Base-by-base conservation (phyloP, 225 moss, liverwort and hornwort genomes). In the Anthoceros angustus region DNA sequence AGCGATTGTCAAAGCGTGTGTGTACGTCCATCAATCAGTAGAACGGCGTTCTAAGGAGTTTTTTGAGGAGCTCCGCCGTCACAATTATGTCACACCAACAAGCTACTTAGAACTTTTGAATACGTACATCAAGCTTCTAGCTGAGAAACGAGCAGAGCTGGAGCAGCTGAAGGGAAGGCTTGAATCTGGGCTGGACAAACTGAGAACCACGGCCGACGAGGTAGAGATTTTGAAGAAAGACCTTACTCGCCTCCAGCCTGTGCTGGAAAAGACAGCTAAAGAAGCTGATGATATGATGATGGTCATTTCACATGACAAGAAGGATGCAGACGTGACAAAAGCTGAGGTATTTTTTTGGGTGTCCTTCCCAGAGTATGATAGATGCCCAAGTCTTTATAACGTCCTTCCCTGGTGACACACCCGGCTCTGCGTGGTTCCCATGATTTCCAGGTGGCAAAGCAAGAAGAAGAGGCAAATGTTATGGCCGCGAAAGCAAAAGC, bases 261-360 rank as follows among this genome's bases (percentile, higher is more conserved):
- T 87, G 62, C 70, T 93, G 14, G 15, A 80, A 42, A 74, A 80
- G 67, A 89, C 92, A 20, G 87, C 92, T 39, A 93, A 89, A 74
- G 92, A 93, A 74, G 87, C 85, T 12, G 82, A 93, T 79, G 83
- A 87, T 11, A 93, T 93, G 92, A 93, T 93, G 92, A 79, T 68
- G 21, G 64, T 78, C 21, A 93, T 93, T 69, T 78, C 89, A 6
- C 66, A 74, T 50, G 92, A 93, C 66, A 82, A 89, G 69, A 80
- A 61, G 0, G 80, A 75, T 75, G 92, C 92, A 1, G 80, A 86
- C 42, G 1, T 79, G 46, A 93, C 92, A 11, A 93, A 93, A 63
- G 75, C 77, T 9, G 70, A 71, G 67, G 92, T 86, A 72, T 2
- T 1, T 1, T 32, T 1, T 32, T 32, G 1, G 32, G 32, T 32